Evolutionary conservation across 2,329 filamentous ascomycete species (phyloP), one percentile per base, ranked within the genome.

Genomic region (Rhinocladiella similis): DNA sequence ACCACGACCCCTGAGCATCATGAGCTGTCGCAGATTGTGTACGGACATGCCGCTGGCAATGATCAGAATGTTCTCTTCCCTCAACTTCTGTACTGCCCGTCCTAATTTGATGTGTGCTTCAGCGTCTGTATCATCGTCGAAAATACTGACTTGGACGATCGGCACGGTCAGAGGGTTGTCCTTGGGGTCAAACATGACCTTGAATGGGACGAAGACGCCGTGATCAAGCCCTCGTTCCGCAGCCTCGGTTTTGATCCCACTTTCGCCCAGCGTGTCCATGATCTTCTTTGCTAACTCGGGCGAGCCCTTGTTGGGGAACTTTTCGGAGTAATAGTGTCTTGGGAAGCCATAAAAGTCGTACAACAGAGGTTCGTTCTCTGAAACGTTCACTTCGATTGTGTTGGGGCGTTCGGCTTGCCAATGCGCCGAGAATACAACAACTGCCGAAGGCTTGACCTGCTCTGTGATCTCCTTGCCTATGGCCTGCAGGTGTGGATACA

Each of bases 341-440:
- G 87, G 88, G 68, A 90, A 91, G 1, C 86, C 86, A 67, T 88
- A 87, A 74, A 88, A 90, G 67, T 90, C 87, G 68, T 89, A 90
- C 49, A 90, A 87, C 62, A 90, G 67, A 55, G 86, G 82, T 3
- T 81, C 84, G n/a, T 78, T 73, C 54, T 83, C 83, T 2, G 82
- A 84, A 7, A 80, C 83, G 69, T 90, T 90, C 63, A 90, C 79
- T 65, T 86, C 76, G 59, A 90, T 80, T 3, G 74, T 77, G 63
- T 80, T 74, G 38, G 72, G 71, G 1, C 67, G 53, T 18, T 57
- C 52, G 5, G 80, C 84, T 72, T 89, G 85, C 88, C 89, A 91
- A 70, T 92, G 88, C 1, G 87, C 89, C 1, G 88, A 90, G 68
- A 92, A 87, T 22, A 91, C 85, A 1, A 91, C 83, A 14, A 91